Percentiles rank a stretch among this genome's conserved stretches.
These are phyloP conservation scores for Dalechampia spathulata DNA, from an alignment of 441 rosid species.

Conservation along the genomic window DNA sequence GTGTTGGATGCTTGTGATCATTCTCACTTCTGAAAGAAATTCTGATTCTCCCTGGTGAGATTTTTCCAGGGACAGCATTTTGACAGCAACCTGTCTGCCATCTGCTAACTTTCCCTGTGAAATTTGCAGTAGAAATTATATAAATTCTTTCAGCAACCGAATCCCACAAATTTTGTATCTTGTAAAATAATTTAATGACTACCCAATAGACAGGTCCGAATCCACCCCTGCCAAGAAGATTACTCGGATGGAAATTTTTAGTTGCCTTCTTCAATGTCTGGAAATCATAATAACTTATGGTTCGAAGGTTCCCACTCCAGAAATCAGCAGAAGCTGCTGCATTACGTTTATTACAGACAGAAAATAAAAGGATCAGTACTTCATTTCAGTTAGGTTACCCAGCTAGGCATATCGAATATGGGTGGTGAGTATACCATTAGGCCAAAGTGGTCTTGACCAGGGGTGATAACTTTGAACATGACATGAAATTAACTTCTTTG, in stretches of 20 bases:
- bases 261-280: constrained; percentile 23
- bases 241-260: constrained; percentile 18
- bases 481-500: too few relatives aligned
- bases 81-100: constrained; percentile 54
- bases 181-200: too few relatives aligned
- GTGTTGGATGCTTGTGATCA: constrained; percentile 57
- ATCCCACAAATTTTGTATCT: too few relatives aligned
- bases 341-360: too few relatives aligned
- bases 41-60: constrained; percentile 73
- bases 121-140: too few relatives aligned
- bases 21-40: constrained; percentile 62
- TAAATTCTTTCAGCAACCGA: too few relatives aligned
- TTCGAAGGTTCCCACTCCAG: constrained; percentile 37
- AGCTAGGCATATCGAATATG: too few relatives aligned
- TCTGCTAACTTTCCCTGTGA: constrained; percentile 44
- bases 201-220: constrained; percentile 26
- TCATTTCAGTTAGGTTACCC: too few relatives aligned
- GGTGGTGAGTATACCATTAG: too few relatives aligned
- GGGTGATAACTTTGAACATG: too few relatives aligned
- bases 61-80: constrained; percentile 51
- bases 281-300: constrained; percentile 23
- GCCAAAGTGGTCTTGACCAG: too few relatives aligned
- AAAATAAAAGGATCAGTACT: too few relatives aligned
- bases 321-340: constrained; percentile 31
- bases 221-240: constrained; percentile 29